Evolutionary conservation across 805 yeast genomes (phyloP).

Genomic region (Candida arabinofermentans): DNA sequence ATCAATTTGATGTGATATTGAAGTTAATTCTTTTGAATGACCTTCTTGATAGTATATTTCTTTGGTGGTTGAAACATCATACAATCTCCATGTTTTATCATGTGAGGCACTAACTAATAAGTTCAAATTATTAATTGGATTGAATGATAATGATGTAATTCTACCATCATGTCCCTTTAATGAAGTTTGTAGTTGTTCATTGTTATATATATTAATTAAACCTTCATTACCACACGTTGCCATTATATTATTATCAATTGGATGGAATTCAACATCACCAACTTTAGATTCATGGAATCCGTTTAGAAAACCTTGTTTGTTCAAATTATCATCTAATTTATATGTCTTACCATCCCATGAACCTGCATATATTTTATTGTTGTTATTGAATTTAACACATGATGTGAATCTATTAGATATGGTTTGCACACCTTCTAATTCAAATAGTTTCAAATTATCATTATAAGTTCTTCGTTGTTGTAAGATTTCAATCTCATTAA

Average conservation of each 20-base stretch:
- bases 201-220: slow-evolving; percentile 21
- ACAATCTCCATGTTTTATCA: slow-evolving; percentile 84
- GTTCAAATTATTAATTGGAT: slow-evolving; percentile 50
- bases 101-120: slow-evolving; percentile 68
- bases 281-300: slow-evolving; percentile 68
- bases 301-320: slow-evolving; percentile 22
- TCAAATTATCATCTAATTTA: slow-evolving; percentile 42
- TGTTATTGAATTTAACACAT: slow-evolving; percentile 45
- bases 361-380: slow-evolving; percentile 38
- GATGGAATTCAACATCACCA: slow-evolving; percentile 64
- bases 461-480: slow-evolving; percentile 14
- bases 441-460: slow-evolving; percentile 30
- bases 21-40: slow-evolving; percentile 68
- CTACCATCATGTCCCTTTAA: slow-evolving; percentile 48
- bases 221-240: slow-evolving; percentile 49
- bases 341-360: slow-evolving; percentile 81
- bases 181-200: slow-evolving; percentile 3
- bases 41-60: slow-evolving; percentile 78
- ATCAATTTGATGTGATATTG: slow-evolving; percentile 63
- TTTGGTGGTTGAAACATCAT: slow-evolving; percentile 58
- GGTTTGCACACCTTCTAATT: slow-evolving; percentile 64
- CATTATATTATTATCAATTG: slow-evolving; percentile 3
- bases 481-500: slow-evolving; percentile 25
- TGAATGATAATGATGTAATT: slow-evolving; percentile 57
- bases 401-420: slow-evolving; percentile 70